Evolutionary conservation across 2,329 filamentous ascomycete species (phyloP).

Genomic region (Penicillium sp.): DNA sequence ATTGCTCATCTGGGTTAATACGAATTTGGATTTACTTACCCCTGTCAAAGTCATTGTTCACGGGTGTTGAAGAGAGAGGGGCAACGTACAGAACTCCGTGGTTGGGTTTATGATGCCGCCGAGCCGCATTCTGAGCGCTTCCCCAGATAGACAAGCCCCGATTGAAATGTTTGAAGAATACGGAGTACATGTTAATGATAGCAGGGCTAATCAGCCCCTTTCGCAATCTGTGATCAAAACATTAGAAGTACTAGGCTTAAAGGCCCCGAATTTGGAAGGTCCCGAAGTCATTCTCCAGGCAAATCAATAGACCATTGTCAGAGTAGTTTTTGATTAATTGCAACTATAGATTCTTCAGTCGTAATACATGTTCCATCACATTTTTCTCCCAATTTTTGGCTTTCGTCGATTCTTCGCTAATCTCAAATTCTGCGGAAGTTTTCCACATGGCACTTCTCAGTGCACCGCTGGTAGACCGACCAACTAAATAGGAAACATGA

Average conservation of each 20-base stretch:
- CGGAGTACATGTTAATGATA: neutral
- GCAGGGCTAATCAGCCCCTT: neutral
- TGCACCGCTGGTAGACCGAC: conserved; percentile 21
- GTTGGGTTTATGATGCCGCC: neutral
- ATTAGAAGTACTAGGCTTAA: no score
- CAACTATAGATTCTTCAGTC: neutral
- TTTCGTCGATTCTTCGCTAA: neutral
- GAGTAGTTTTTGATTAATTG: no score
- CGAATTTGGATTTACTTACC: no score
- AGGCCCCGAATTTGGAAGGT: no score
- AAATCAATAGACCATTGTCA: no score
- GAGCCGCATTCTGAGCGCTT: neutral
- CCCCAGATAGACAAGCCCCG: neutral
- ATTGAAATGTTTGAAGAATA: neutral
- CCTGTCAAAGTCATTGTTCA: neutral
- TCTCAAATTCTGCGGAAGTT: conserved; percentile 9
- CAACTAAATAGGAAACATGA: conserved; percentile 10
- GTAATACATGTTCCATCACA: conserved; percentile 4
- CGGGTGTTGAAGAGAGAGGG: neutral
- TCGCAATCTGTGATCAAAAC: neutral
- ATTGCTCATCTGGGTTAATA: no score
- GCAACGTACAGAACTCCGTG: neutral
- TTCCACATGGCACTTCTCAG: conserved; percentile 17
- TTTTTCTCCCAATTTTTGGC: neutral
- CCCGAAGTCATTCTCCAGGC: no score